Conservation (phyloP, 164 flowering plant genomes). For the Vitis cinerea region DNA sequence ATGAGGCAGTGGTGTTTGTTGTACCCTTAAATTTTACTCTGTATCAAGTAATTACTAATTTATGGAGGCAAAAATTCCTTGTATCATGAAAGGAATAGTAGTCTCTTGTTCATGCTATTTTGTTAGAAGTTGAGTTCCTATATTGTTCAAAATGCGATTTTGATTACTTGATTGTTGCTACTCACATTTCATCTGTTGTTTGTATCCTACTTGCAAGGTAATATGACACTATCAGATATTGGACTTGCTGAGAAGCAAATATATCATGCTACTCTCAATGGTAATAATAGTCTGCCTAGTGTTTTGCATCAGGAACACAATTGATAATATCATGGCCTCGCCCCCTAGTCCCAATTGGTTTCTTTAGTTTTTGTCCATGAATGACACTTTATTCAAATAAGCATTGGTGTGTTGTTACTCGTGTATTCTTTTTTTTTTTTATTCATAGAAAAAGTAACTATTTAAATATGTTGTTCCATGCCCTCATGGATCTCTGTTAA, state of each 20-base stretch:
- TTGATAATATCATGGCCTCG: conserved; percentile 57
- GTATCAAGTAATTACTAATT: no score
- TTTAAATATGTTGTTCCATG: no score
- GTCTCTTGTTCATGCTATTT: no score
- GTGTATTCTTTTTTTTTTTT: no score
- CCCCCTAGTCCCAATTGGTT: conserved; percentile 34
- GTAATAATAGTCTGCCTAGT: conserved; percentile 77
- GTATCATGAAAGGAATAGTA: no score
- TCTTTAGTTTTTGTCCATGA: conserved; percentile 29
- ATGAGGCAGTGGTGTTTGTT: no score
- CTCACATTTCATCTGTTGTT: background rate
- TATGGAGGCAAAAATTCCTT: no score
- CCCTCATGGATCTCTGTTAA: background rate
- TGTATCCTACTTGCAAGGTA: conserved; percentile 57
- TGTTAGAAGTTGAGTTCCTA: no score
- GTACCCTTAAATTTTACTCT: no score
- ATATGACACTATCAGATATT: conserved; percentile 67
- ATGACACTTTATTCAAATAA: background rate
- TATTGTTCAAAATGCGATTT: no score
- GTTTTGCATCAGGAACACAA: conserved; percentile 89
- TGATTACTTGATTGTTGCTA: background rate
- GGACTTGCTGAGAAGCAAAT: conserved; percentile 87
- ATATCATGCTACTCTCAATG: conserved; percentile 85
- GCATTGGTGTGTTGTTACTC: no score
- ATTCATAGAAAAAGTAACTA: no score